phyloP scores from a whole-genome alignment of 306 rosid species.

The Cucumis sativus region Cucumber_9930_V3 NC_026660.2:25360001-25360500 shows the following conservation, averaged over 20 bases:
- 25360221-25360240: constrained; percentile 75
- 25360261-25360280: constrained; percentile 75
- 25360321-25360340: not conserved
- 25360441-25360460: constrained; percentile 93
- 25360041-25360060: constrained; percentile 16
- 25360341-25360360: not conserved
- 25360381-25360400: not conserved
- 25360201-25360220: constrained; percentile 82
- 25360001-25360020: constrained; percentile 57
- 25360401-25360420: constrained; percentile 26
- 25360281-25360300: not conserved
- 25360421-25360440: constrained; percentile 94
- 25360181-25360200: constrained; percentile 72
- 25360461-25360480: constrained; percentile 81
- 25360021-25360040: constrained; percentile 61
- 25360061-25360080: constrained; percentile 52
- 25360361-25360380: not conserved
- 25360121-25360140: constrained; percentile 24
- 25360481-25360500: constrained; percentile 89
- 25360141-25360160: constrained; percentile 41
- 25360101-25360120: constrained; percentile 28
- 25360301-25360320: not conserved
- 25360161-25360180: constrained; percentile 60
- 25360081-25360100: constrained; percentile 77
- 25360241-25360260: constrained; percentile 90